Conservation (phyloP, 2,329 filamentous ascomycete species). For the Diaporthe batatas region DNA sequence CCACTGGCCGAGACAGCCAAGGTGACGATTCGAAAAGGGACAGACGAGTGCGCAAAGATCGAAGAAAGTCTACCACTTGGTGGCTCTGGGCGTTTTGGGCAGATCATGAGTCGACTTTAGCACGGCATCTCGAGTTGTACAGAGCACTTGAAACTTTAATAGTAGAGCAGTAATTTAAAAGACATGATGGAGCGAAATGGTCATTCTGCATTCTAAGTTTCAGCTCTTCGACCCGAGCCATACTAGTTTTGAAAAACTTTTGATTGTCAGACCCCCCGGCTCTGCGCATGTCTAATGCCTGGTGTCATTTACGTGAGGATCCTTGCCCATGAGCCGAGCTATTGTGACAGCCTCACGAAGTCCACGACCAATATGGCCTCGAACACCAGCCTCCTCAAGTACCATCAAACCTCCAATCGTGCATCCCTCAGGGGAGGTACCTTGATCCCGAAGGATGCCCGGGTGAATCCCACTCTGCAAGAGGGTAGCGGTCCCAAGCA, state of each 20-base stretch:
- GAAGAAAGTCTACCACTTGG: conserved; percentile 21
- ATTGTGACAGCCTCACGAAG: conserved; percentile 63
- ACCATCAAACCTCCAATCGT: conserved; percentile 71
- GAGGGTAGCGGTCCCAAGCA: conserved; percentile 68
- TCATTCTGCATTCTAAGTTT: too few species aligned
- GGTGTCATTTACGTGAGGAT: conserved; percentile 58
- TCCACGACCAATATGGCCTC: conserved; percentile 57
- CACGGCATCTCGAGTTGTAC: neutral
- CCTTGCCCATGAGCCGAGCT: conserved; percentile 56
- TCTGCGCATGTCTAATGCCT: conserved; percentile 6
- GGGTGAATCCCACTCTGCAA: conserved; percentile 67
- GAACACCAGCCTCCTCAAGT: conserved; percentile 69
- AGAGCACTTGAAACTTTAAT: neutral
- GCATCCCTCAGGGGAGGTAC: conserved; percentile 71
- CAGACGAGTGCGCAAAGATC: conserved; percentile 1
- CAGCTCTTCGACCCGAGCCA: neutral
- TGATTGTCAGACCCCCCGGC: neutral
- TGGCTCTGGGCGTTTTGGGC: neutral
- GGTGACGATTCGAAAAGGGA: conserved; percentile 1
- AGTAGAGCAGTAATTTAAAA: too few species aligned
- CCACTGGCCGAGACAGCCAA: neutral
- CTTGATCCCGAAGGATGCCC: conserved; percentile 69
- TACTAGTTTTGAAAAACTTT: too few species aligned
- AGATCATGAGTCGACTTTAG: neutral
- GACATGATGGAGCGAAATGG: neutral